A percentile compares a stretch with the other conserved stretches of the same genome.
Conservation (phyloP, 192 early-diverging fungal genomes). For the Phlyctochytrium planicorne region DNA sequence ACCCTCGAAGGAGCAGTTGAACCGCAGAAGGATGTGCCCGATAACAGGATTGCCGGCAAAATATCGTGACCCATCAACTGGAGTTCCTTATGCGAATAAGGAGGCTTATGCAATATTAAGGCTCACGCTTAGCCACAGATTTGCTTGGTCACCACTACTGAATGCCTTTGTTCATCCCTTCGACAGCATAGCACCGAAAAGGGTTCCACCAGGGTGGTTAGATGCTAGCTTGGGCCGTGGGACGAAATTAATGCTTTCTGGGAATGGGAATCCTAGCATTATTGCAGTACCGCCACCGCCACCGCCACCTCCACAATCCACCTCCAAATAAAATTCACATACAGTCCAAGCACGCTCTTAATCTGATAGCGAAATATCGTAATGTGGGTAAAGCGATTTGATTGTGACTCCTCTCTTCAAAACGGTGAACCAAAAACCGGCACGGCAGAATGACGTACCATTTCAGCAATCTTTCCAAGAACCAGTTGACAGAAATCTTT, state of each 20-base stretch:
- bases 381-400: not conserved
- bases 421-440: not conserved
- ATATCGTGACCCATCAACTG: conserved; percentile 53
- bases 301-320: not conserved
- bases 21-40: conserved; percentile 48
- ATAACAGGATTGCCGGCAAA: conserved; percentile 52
- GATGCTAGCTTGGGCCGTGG: not conserved
- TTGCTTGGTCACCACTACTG: conserved; percentile 47
- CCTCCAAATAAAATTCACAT: too few relatives aligned
- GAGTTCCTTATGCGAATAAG: conserved; percentile 52
- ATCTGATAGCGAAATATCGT: not conserved
- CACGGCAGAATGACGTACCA: not conserved
- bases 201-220: not conserved
- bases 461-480: not conserved
- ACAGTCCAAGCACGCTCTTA: too few relatives aligned
- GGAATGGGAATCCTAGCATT: not conserved
- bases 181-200: not conserved
- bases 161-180: conserved; percentile 25
- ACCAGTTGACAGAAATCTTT: not conserved
- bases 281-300: not conserved
- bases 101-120: conserved; percentile 48
- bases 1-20: too few relatives aligned
- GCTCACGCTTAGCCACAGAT: conserved; percentile 40
- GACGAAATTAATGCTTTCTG: not conserved
- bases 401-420: not conserved